phyloP scores from a whole-genome alignment of 441 rosid genomes.

The Manihot esculenta region DNA sequence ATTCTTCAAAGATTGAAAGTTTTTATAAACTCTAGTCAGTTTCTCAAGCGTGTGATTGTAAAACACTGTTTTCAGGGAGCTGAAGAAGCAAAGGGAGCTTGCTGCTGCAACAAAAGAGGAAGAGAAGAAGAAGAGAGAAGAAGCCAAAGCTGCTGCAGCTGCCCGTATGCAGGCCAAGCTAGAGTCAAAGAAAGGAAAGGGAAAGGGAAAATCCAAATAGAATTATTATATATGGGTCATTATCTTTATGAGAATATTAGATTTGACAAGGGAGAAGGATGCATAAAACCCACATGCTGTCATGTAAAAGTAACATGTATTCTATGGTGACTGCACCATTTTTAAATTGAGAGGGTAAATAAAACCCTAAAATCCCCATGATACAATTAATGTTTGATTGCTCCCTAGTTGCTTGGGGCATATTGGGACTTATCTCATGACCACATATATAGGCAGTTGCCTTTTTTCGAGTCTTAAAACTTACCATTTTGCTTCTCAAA shows the following conservation, averaged over 20 bases:
- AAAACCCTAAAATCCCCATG: background rate
- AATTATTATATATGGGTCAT: background rate
- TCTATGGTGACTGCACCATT: background rate
- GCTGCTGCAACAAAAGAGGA: constrained; percentile 81
- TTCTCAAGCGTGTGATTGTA: too few relatives aligned
- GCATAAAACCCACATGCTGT: background rate
- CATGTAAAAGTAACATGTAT: background rate
- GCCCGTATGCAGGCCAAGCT: constrained; percentile 90
- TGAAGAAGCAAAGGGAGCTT: constrained; percentile 88
- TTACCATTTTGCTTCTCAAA: too few relatives aligned
- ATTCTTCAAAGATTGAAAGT: background rate
- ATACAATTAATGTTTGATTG: background rate
- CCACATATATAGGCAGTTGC: too few relatives aligned
- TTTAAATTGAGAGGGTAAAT: background rate
- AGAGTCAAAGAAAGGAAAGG: constrained; percentile 84
- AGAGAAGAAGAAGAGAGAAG: constrained; percentile 89
- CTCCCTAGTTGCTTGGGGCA: too few relatives aligned
- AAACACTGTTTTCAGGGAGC: constrained; percentile 48
- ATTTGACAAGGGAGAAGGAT: background rate
- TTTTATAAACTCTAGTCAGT: background rate
- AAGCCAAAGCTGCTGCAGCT: constrained; percentile 91
- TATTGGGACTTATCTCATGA: too few relatives aligned
- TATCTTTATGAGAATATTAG: background rate
- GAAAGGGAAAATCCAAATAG: constrained; percentile 79
- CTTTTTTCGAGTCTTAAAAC: too few relatives aligned